Conservation (phyloP, 495 filamentous ascomycete genomes). For the Penicillium riverlandense region DNA sequence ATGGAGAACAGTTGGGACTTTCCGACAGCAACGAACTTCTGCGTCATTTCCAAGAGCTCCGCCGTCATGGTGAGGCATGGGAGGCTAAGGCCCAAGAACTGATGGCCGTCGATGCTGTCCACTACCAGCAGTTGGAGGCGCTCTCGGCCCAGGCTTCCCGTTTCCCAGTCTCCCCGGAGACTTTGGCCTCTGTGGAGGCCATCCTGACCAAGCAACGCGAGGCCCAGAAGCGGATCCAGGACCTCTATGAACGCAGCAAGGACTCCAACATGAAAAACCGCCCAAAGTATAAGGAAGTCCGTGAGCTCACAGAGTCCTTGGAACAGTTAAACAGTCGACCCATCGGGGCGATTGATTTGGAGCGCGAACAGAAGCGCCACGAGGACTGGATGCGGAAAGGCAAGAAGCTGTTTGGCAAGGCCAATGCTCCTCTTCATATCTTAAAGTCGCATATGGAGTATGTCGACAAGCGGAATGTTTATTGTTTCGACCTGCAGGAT, state of each 20-base stretch:
- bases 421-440: slow-evolving; percentile 94
- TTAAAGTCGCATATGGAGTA: slow-evolving; percentile 89
- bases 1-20: slow-evolving; percentile 68
- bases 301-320: slow-evolving; percentile 79
- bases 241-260: slow-evolving; percentile 69
- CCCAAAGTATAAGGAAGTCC: slow-evolving; percentile 85
- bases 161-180: slow-evolving; percentile 76
- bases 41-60: slow-evolving; percentile 64
- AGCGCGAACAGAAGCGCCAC: slow-evolving; percentile 90
- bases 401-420: slow-evolving; percentile 98
- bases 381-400: slow-evolving; percentile 99
- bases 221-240: slow-evolving; percentile 78
- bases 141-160: slow-evolving; percentile 68
- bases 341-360: slow-evolving; percentile 80
- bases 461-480: slow-evolving; percentile 77
- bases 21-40: slow-evolving; percentile 72
- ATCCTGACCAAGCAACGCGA: slow-evolving; percentile 96
- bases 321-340: slow-evolving; percentile 89
- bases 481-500: slow-evolving; percentile 91
- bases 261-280: slow-evolving; percentile 68
- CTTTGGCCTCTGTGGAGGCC: slow-evolving; percentile 75
- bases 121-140: slow-evolving; percentile 92
- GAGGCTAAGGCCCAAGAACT: slow-evolving; percentile 90
- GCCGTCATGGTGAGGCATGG: slow-evolving; percentile 74
- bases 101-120: slow-evolving; percentile 78